A percentile compares a stretch with the other conserved stretches of the same genome.
phyloP scores from a whole-genome alignment of 257 asterid species.

The Haberlea rhodopensis region DNA sequence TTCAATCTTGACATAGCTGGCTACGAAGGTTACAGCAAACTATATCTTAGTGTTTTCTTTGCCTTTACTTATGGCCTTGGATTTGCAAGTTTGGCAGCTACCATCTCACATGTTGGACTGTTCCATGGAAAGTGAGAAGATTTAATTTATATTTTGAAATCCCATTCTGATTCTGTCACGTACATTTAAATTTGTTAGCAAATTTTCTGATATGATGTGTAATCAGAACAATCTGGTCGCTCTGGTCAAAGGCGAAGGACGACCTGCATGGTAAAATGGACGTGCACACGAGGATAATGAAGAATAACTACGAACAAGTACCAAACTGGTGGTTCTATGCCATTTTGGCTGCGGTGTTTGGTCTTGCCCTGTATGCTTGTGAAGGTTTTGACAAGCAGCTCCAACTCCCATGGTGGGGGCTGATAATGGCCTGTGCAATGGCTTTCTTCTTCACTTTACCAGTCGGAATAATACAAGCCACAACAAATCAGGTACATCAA shows the following conservation, averaged over 20 bases:
- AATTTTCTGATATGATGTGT: neutral
- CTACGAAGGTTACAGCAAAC: constrained; percentile 50
- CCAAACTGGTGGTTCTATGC: constrained; percentile 71
- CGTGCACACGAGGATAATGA: constrained; percentile 67
- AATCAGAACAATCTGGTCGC: constrained; percentile 37
- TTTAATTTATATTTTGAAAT: neutral
- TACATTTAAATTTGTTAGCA: neutral
- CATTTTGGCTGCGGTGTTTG: constrained; percentile 37
- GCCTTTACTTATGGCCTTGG: constrained; percentile 64
- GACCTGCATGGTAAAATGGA: constrained; percentile 35
- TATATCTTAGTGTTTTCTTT: constrained; percentile 55
- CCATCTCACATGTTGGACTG: constrained; percentile 57
- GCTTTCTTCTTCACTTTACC: constrained; percentile 73
- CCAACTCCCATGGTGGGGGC: constrained; percentile 93
- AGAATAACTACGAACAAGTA: constrained; percentile 49
- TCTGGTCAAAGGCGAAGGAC: constrained; percentile 39
- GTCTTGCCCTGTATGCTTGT: constrained; percentile 40
- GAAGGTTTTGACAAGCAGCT: constrained; percentile 59
- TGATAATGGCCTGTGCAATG: constrained; percentile 46
- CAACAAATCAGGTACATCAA: constrained; percentile 56
- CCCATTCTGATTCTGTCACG: too few relatives aligned
- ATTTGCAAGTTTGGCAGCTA: constrained; percentile 64
- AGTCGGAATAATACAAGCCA: constrained; percentile 72
- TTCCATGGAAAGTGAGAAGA: constrained; percentile 57
- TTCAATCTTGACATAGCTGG: constrained; percentile 38